Evolutionary conservation across 495 filamentous ascomycete species (phyloP).

Genomic region (Tuber melanosporum): DNA sequence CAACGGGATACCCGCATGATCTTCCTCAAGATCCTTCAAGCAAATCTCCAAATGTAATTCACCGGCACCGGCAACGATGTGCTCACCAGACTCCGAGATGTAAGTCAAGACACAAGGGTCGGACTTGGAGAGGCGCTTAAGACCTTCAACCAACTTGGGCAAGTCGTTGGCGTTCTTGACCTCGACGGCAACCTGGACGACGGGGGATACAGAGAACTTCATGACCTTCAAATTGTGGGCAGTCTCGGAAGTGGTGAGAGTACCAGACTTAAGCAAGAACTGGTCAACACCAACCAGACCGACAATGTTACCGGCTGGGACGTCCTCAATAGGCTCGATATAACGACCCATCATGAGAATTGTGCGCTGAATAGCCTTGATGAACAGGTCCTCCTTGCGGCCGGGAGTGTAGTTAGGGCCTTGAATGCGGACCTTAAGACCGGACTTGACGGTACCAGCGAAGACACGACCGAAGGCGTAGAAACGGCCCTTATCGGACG

Average conservation of each 20-base stretch:
- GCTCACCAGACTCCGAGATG: slow-evolving; percentile 89
- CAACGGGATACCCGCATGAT: slow-evolving; percentile 97
- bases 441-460: slow-evolving; percentile 91
- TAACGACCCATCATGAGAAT: slow-evolving; percentile 99
- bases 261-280: slow-evolving; percentile 99
- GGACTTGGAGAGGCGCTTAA: slow-evolving; percentile 99
- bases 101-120: slow-evolving; percentile 92
- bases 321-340: slow-evolving; percentile 98
- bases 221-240: slow-evolving; percentile 99
- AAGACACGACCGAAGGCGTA: slow-evolving; percentile 99
- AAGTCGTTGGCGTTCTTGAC: slow-evolving; percentile 99
- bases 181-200: slow-evolving; percentile 97
- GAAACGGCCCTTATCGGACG: slow-evolving; percentile 99
- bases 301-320: slow-evolving; percentile 98
- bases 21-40: slow-evolving; percentile 99
- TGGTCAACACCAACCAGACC: slow-evolving; percentile 99
- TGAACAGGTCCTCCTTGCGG: slow-evolving; percentile 97
- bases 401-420: slow-evolving; percentile 97
- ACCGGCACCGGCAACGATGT: slow-evolving; percentile 98
- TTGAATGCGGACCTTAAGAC: slow-evolving; percentile 99
- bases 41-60: slow-evolving; percentile 99
- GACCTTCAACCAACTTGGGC: slow-evolving; percentile 98
- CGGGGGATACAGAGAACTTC: slow-evolving; percentile 99
- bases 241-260: slow-evolving; percentile 90
- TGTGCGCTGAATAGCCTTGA: slow-evolving; percentile 99